Percentiles rank a stretch among this genome's conserved stretches.
Evolutionary conservation across 441 rosid genomes (phyloP).

Genomic region (Bocquillonia castaneifolia): DNA sequence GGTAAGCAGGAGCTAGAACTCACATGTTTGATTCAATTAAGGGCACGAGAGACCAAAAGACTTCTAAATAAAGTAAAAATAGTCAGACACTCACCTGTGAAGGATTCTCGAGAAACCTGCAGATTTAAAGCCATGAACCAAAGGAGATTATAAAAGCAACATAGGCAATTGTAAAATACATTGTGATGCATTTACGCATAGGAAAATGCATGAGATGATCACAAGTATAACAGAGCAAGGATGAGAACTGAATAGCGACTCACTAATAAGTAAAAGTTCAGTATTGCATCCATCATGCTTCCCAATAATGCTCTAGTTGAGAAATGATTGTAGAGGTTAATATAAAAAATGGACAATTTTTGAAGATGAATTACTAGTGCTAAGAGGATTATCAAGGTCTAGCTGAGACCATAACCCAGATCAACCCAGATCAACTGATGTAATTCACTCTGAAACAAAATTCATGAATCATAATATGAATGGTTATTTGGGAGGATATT

Average conservation of each 20-base stretch:
- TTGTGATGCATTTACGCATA: background rate
- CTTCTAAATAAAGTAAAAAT: constrained; percentile 9
- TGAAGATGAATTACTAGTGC: background rate
- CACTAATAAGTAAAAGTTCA: background rate
- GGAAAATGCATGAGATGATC: background rate
- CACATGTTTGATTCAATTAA: constrained; percentile 8
- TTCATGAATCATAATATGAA: background rate
- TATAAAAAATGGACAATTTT: background rate
- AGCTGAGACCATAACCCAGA: background rate
- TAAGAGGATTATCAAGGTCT: background rate
- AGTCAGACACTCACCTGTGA: constrained; percentile 49
- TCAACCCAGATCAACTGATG: background rate
- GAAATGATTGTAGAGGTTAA: background rate
- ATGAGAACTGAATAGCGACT: background rate
- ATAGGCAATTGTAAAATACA: constrained; percentile 7
- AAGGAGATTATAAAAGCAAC: constrained; percentile 10
- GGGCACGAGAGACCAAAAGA: constrained; percentile 1
- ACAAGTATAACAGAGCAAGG: background rate
- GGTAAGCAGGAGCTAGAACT: background rate
- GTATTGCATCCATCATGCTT: background rate
- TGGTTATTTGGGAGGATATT: background rate
- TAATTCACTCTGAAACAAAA: background rate
- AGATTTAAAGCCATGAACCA: constrained; percentile 26
- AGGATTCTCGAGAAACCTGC: constrained; percentile 78
- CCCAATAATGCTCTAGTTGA: background rate